A percentile compares a stretch with the other conserved stretches of the same genome.
Evolutionary conservation across 164 flowering plant genomes (phyloP).

Genomic region (Umbilicus rupestris): DNA sequence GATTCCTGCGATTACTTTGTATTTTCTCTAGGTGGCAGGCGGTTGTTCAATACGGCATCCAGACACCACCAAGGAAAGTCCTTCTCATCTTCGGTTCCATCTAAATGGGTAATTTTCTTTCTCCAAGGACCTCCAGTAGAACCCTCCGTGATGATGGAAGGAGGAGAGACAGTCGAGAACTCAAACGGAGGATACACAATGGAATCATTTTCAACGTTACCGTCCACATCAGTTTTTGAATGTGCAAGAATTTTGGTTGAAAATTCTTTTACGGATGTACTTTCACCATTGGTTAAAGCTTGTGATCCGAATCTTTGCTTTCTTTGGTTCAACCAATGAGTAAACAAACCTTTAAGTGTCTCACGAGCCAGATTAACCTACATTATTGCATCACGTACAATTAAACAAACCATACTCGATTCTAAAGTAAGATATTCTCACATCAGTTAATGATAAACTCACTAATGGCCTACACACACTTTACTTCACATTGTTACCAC

Average conservation of each 20-base stretch:
- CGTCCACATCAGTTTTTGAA: constrained; percentile 68
- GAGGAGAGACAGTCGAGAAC: constrained; percentile 71
- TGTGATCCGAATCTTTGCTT: constrained; percentile 58
- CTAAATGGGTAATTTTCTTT: constrained; percentile 80
- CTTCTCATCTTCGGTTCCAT: constrained; percentile 94
- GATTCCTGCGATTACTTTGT: constrained; percentile 47
- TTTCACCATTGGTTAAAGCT: constrained; percentile 63
- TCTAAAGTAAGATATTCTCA: too few relatives aligned
- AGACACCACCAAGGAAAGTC: constrained; percentile 95
- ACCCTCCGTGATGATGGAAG: constrained; percentile 97
- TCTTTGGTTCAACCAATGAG: constrained; percentile 75
- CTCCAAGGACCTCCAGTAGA: constrained; percentile 98
- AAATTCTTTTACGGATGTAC: constrained; percentile 46
- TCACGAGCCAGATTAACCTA: constrained; percentile 96
- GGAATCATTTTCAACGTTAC: constrained; percentile 57
- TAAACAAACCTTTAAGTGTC: constrained; percentile 81
- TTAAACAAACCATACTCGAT: background rate
- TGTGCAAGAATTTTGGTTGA: constrained; percentile 43
- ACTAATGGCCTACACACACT: background rate
- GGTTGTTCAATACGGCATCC: constrained; percentile 81
- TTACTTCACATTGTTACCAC: background rate
- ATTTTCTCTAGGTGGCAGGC: constrained; percentile 85
- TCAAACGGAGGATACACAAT: constrained; percentile 80
- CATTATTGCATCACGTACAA: constrained; percentile 12
- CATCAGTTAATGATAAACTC: background rate